A percentile compares a stretch with the other conserved stretches of the same genome.
Evolutionary conservation across 2,329 filamentous ascomycete species (phyloP).

Genomic region (Rutstroemia sp.): DNA sequence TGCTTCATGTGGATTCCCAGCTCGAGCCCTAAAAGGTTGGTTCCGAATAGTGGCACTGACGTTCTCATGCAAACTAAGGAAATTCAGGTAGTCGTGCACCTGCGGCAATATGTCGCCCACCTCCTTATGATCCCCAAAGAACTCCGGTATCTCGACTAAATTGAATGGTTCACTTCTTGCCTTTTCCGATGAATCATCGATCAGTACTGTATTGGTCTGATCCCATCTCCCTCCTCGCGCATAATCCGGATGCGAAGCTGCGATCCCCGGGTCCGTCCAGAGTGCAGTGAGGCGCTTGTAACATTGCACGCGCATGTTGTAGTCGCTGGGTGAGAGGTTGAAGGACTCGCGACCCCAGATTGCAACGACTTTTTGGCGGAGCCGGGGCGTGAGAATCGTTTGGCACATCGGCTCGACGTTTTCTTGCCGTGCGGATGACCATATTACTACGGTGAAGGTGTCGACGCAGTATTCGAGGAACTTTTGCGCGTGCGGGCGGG

Average conservation of each 20-base stretch:
- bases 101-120: constrained; percentile 41
- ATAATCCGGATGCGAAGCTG: constrained; percentile 37
- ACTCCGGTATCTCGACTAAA: constrained; percentile 74
- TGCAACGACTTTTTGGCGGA: constrained; percentile 52
- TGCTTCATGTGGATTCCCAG: constrained; percentile 1
- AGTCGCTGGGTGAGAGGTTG: constrained; percentile 57
- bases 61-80: constrained; percentile 46
- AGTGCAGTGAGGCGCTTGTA: constrained; percentile 77
- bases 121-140: constrained; percentile 42
- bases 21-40: constrained; percentile 39
- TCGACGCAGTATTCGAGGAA: constrained; percentile 71
- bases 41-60: constrained; percentile 54
- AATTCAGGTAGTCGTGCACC: constrained; percentile 56
- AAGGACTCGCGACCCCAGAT: constrained; percentile 76
- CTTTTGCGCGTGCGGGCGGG: constrained; percentile 56
- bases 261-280: constrained; percentile 51
- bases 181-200: constrained; percentile 81
- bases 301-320: constrained; percentile 66
- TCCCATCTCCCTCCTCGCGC: constrained; percentile 50
- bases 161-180: constrained; percentile 78
- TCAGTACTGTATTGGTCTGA: constrained; percentile 79
- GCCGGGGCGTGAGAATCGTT: constrained; percentile 50
- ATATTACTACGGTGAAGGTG: constrained; percentile 76
- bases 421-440: constrained; percentile 73
- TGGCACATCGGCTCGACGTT: constrained; percentile 66